These are phyloP conservation scores for Escovopsis sp. DNA, from an alignment of 2,329 filamentous ascomycete species.

Conservation along the genomic window DNA sequence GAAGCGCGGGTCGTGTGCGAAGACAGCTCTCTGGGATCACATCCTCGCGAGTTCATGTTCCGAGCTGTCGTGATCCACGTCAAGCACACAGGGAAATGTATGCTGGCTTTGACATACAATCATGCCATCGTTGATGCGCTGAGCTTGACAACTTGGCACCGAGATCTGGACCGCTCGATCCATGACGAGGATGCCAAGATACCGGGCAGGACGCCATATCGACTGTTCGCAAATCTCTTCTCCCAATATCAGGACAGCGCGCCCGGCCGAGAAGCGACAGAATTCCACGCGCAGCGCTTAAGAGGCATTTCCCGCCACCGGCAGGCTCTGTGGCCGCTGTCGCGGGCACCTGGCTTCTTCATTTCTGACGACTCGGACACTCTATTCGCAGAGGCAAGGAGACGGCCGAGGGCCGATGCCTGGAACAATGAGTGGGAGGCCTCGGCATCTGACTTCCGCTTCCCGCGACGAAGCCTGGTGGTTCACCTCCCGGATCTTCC, in stretches of 20 bases:
- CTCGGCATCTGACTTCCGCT: conserved; percentile 11
- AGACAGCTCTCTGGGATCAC: conserved; percentile 7
- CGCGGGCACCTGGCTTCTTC: conserved; percentile 19
- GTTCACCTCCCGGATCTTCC: conserved; percentile 13
- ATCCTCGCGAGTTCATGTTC: conserved; percentile 17
- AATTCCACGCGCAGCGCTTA: conserved; percentile 16
- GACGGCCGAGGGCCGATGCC: conserved; percentile 9
- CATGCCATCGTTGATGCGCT: conserved; percentile 22
- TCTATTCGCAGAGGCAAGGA: conserved; percentile 7
- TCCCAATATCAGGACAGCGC: conserved; percentile 14
- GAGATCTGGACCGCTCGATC: conserved; percentile 18
- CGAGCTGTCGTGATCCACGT: conserved; percentile 12
- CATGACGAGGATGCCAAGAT: conserved; percentile 6
- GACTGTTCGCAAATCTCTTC: conserved; percentile 18
- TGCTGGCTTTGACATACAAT: conserved; percentile 17
- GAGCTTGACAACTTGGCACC: conserved; percentile 17
- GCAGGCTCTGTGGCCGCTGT: conserved; percentile 18
- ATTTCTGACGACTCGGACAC: conserved; percentile 15
- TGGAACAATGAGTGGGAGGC: conserved; percentile 17
- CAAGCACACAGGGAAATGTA: conserved; percentile 5
- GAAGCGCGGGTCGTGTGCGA: conserved; percentile 10
- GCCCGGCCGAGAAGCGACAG: conserved; percentile 13
- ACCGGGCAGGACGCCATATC: conserved; percentile 14
- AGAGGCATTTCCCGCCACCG: conserved; percentile 20
- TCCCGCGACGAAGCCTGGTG: conserved; percentile 16